Evolutionary conservation across 1,139 yeast genomes (phyloP).

Genomic region (Geotrichum candidum): DNA sequence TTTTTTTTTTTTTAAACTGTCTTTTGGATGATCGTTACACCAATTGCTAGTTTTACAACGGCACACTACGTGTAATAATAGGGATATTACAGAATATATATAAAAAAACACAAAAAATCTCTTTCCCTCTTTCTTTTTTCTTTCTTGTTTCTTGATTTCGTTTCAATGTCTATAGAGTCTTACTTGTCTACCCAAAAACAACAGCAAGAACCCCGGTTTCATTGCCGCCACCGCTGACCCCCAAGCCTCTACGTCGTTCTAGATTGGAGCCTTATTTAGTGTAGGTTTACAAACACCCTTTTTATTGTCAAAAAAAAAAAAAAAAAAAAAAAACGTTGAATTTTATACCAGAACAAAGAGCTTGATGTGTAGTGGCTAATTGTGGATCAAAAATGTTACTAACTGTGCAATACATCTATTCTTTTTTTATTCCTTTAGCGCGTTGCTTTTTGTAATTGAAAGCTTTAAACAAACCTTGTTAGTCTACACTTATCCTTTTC

Average conservation of each 20-base stretch:
- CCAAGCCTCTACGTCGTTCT: conserved; percentile 10
- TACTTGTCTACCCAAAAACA: background rate
- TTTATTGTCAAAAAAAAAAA: background rate
- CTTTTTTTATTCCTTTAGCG: background rate
- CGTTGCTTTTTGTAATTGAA: conserved; percentile 4
- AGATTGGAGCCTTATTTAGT: conserved; percentile 13
- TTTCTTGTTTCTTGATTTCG: background rate
- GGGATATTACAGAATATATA: background rate
- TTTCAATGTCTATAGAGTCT: conserved; percentile 14
- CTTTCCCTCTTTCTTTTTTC: background rate
- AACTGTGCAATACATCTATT: background rate
- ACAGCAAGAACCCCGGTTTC: background rate
- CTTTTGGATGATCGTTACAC: background rate
- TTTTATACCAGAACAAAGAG: too few species aligned
- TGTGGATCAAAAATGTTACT: background rate
- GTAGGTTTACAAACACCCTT: background rate
- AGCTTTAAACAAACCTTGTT: background rate
- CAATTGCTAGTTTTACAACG: background rate
- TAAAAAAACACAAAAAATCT: background rate
- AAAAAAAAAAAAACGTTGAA: background rate
- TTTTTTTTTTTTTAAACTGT: background rate
- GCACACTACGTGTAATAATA: background rate
- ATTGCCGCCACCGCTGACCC: background rate
- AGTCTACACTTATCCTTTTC: background rate
- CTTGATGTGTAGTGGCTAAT: background rate